Conservation (phyloP, 1,284 basidiomycete genomes). For the Boletus semigastroideus region DNA sequence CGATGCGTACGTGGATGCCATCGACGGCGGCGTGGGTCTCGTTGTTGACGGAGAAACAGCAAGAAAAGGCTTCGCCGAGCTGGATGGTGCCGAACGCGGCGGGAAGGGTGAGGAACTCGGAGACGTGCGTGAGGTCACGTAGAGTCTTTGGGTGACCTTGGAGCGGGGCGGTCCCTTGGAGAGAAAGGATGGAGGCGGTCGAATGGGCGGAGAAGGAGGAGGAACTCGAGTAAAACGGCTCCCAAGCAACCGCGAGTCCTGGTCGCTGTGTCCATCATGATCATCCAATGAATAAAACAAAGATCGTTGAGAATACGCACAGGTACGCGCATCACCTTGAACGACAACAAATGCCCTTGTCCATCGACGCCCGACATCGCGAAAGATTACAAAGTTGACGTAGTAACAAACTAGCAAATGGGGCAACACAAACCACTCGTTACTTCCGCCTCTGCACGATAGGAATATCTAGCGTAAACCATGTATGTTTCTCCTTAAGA, state of each 20-base stretch:
- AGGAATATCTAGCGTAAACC: constrained; percentile 2
- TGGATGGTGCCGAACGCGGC: constrained; percentile 78
- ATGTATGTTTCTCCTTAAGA: background rate
- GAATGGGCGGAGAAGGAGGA: constrained; percentile 76
- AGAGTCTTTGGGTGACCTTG: constrained; percentile 76
- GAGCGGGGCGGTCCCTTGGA: constrained; percentile 69
- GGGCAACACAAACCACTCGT: no score
- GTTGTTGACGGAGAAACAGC: constrained; percentile 77
- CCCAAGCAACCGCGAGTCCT: constrained; percentile 70
- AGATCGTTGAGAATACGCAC: constrained; percentile 47
- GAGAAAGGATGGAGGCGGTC: constrained; percentile 70
- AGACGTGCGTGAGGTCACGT: constrained; percentile 69
- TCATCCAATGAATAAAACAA: background rate
- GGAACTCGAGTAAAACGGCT: constrained; percentile 82
- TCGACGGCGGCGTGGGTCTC: constrained; percentile 62
- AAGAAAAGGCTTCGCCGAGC: constrained; percentile 78
- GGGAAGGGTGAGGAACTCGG: constrained; percentile 72
- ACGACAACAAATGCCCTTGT: constrained; percentile 61
- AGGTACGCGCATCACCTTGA: constrained; percentile 82
- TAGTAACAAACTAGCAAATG: no score
- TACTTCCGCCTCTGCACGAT: constrained; percentile 1
- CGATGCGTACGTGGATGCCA: constrained; percentile 59
- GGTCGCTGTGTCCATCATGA: constrained; percentile 52
- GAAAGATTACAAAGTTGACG: background rate
- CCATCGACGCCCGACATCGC: constrained; percentile 40